Conservation (phyloP, 2,329 filamentous ascomycete species). For the Calonectria pteridis region DNA sequence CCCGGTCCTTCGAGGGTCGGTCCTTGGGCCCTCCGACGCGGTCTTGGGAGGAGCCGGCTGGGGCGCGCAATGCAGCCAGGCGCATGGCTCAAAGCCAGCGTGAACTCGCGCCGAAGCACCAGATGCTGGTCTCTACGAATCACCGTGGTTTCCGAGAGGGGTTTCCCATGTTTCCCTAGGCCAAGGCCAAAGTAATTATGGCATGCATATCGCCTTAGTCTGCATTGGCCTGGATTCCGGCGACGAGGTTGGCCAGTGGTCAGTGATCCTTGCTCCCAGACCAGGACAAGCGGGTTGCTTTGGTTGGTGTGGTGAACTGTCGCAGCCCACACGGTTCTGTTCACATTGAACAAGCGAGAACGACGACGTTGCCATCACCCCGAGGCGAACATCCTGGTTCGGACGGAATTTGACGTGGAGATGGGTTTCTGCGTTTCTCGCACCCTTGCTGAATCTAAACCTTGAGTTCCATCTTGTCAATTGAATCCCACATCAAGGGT, state of each 20-base stretch:
- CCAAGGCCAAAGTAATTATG: conserved; percentile 25
- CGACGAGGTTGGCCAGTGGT: conserved; percentile 20
- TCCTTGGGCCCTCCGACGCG: conserved; percentile 15
- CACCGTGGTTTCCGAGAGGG: conserved; percentile 18
- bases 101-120: conserved; percentile 21
- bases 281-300: conserved; percentile 15
- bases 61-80: conserved; percentile 21
- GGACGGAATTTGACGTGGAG: conserved; percentile 26
- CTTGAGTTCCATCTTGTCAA: background rate
- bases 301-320: conserved; percentile 22
- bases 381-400: conserved; percentile 23
- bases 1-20: conserved; percentile 15
- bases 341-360: conserved; percentile 11
- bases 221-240: conserved; percentile 26
- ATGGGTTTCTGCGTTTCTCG: conserved; percentile 10
- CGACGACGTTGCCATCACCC: background rate
- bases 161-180: conserved; percentile 23
- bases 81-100: conserved; percentile 22
- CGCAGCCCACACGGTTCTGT: conserved; percentile 8
- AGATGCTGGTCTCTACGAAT: conserved; percentile 16
- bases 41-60: conserved; percentile 5
- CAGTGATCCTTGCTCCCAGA: background rate
- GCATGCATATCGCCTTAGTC: conserved; percentile 28
- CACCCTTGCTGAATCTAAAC: background rate
- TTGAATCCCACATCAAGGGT: conserved; percentile 10